A percentile compares a stretch with the other conserved stretches of the same genome.
phyloP scores from a whole-genome alignment of 2,329 filamentous ascomycete species.

The Clarireedia monteithiana region DNA sequence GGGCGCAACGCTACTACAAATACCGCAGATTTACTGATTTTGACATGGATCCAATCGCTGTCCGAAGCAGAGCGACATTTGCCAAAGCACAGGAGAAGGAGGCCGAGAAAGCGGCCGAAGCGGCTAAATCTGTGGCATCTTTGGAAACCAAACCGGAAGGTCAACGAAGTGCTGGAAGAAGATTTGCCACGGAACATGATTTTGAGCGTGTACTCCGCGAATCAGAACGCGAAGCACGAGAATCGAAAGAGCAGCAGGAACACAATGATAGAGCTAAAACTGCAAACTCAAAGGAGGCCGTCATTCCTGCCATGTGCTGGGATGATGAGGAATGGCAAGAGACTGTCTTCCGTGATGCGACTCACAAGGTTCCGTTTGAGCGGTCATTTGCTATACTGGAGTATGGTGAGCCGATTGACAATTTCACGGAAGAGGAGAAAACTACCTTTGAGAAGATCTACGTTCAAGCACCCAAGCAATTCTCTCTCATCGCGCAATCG shows the following conservation, averaged over 20 bases:
- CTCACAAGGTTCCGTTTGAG: conserved; percentile 56
- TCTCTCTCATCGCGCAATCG: conserved; percentile 66
- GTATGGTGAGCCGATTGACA: conserved; percentile 63
- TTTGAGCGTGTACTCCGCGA: conserved; percentile 64
- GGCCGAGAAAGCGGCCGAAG: conserved; percentile 22
- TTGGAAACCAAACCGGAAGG: conserved; percentile 51
- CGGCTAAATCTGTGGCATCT: conserved; percentile 28
- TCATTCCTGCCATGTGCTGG: conserved; percentile 63
- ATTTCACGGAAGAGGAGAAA: conserved; percentile 66
- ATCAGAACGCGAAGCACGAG: conserved; percentile 63
- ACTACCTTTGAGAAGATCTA: conserved; percentile 67
- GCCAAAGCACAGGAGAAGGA: conserved; percentile 19
- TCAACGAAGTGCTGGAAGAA: conserved; percentile 39
- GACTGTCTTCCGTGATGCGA: conserved; percentile 55
- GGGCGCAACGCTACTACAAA: conserved; percentile 21
- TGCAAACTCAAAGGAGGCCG: conserved; percentile 69
- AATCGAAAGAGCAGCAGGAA: conserved; percentile 58
- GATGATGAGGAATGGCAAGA: conserved; percentile 50
- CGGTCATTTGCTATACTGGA: conserved; percentile 64
- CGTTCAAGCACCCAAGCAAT: conserved; percentile 71
- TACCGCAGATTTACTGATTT: conserved; percentile 27
- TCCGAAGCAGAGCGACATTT: conserved; percentile 26
- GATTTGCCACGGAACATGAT: conserved; percentile 66
- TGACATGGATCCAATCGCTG: conserved; percentile 23
- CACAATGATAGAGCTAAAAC: conserved; percentile 60